Percentiles rank a stretch among this genome's conserved stretches.
Evolutionary conservation across 169 alveolate species (phyloP).

Genomic region (Plasmodium malariae): DNA sequence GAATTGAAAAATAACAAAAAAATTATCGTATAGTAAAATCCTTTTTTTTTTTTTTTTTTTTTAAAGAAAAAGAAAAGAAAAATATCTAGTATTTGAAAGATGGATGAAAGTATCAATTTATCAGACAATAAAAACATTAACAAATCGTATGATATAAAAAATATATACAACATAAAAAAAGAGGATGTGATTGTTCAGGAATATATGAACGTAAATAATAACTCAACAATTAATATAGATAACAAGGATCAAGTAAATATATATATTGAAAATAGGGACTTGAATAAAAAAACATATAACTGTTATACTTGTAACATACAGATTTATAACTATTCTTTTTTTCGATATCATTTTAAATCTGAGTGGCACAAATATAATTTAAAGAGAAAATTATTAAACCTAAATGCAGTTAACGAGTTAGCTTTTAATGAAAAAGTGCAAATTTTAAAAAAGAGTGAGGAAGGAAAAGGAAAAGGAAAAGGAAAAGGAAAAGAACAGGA

Average conservation of each 20-base stretch:
- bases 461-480: slow-evolving; percentile 11
- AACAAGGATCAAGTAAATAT: slow-evolving; percentile 66
- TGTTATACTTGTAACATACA: slow-evolving; percentile 76
- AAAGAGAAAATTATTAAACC: slow-evolving; percentile 84
- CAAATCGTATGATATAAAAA: slow-evolving; percentile 29
- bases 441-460: slow-evolving; percentile 37
- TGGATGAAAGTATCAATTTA: not conserved
- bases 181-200: slow-evolving; percentile 54
- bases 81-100: not conserved
- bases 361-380: slow-evolving; percentile 91
- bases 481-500: slow-evolving; percentile 5
- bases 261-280: slow-evolving; percentile 52
- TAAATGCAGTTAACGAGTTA: slow-evolving; percentile 75
- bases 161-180: slow-evolving; percentile 41
- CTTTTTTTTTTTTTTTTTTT: no score
- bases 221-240: slow-evolving; percentile 23
- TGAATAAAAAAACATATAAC: slow-evolving; percentile 48
- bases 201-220: slow-evolving; percentile 32
- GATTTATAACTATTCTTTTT: slow-evolving; percentile 69
- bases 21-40: no score
- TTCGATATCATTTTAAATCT: slow-evolving; percentile 86
- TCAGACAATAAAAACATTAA: not conserved
- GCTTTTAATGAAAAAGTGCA: slow-evolving; percentile 77
- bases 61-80: not conserved
- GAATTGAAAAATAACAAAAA: no score